Conservation (phyloP, 768 basidiomycete genomes). For the Filobasidium floriforme region DNA sequence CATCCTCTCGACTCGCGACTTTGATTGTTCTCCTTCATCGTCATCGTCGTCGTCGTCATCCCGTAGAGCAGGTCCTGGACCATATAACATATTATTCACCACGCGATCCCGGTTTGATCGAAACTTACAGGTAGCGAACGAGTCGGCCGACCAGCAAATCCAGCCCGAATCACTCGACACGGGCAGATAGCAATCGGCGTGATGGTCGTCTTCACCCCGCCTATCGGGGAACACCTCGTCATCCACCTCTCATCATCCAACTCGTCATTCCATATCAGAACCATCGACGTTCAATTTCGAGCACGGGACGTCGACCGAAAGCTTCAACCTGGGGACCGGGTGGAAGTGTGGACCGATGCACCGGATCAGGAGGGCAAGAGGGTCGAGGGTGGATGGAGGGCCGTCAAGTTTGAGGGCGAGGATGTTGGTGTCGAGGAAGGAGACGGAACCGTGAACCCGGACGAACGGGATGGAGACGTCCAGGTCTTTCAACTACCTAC, state of each 20-base stretch:
- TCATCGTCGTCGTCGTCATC: too few relatives aligned
- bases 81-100: too few relatives aligned
- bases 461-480: too few relatives aligned
- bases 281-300: neutral
- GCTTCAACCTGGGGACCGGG: neutral
- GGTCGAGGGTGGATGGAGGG: neutral
- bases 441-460: too few relatives aligned
- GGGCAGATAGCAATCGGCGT: neutral
- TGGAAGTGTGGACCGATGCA: conserved; percentile 3
- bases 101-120: too few relatives aligned
- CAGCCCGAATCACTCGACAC: neutral
- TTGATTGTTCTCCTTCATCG: too few relatives aligned
- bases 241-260: neutral
- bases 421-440: neutral
- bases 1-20: too few relatives aligned
- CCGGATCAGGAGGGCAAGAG: neutral
- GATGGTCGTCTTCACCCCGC: conserved; percentile 4
- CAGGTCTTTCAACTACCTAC: too few relatives aligned
- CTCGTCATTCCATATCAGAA: neutral
- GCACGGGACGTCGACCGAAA: neutral
- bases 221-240: neutral
- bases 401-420: neutral
- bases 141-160: too few relatives aligned
- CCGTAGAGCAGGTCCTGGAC: too few relatives aligned
- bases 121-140: too few relatives aligned